Base-by-base conservation (phyloP, 2,329 filamentous ascomycete genomes). In the Arachnomyces sp. region DNA sequence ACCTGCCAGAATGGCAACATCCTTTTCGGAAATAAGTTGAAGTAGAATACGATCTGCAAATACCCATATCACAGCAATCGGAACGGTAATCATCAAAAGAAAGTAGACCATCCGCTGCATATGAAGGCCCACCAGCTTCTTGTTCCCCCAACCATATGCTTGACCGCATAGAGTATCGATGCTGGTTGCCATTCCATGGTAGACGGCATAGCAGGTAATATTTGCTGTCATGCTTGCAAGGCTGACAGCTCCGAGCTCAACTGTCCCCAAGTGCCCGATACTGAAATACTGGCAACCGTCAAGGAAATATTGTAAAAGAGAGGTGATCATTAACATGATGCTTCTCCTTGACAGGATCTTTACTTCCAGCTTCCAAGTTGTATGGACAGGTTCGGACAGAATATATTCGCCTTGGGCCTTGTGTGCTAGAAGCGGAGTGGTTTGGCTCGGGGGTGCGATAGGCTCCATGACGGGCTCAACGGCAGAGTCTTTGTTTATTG, bases 91-190 rank as follows among this genome's bases (percentile, higher is more conserved):
- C 2, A 73, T 59, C 68, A 82, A 81, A 2, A 92, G 72, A 56
- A 92, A 89, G 56, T 73, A 83, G 1, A 85, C 70, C 85, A 90
- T 90, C 42, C 85, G 75, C 63, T 92, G 84, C 47, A 86, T 74
- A 53, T 92, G 86, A 39, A 92, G 61, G 2, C 86, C 90, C 43
- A 96, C 90, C 4, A 96, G 76, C 51, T 89, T 84, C 57, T 84
- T 93, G 59, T 84, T 84, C 0, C 90, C 90, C 1, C 86, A 93
- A 2, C 92, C 90, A 57, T 93, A 96, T 1, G 92, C 90, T 62
- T 96, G 90, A 0, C 89, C 79, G 60, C 90, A 95, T 2, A 96
- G 78, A 0, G 90, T 96, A 63, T 96, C 90, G 29, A 96, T 71
- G 48, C 83, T 86, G 3, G 90, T 96, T 1, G 88, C 83, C 12